A percentile compares a stretch with the other conserved stretches of the same genome.
phyloP scores from a whole-genome alignment of 163 green algal species.

The Scenedesmus sp. region DNA sequence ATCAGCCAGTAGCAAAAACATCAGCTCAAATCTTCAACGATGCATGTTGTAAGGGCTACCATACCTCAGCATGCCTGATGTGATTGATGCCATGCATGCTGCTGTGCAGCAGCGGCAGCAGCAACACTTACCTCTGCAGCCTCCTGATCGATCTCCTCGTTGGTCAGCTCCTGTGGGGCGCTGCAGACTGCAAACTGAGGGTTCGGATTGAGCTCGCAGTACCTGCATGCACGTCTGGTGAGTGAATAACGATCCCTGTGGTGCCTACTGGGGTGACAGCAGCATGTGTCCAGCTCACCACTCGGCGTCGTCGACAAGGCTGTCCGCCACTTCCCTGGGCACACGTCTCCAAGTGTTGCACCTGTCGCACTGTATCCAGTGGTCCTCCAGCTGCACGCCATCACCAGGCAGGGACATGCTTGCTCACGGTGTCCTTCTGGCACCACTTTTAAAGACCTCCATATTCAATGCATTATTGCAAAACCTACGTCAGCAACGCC shows the following conservation, averaged over 20 bases:
- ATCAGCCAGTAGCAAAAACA: neutral
- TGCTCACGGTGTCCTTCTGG: neutral
- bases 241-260: neutral
- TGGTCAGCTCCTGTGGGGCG: slow-evolving; percentile 86
- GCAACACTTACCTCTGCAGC: slow-evolving; percentile 50
- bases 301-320: slow-evolving; percentile 72
- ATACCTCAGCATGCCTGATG: slow-evolving; percentile 27
- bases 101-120: neutral
- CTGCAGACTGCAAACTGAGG: slow-evolving; percentile 77
- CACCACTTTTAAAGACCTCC: neutral
- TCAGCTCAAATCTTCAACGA: neutral
- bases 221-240: slow-evolving; percentile 68
- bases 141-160: slow-evolving; percentile 88
- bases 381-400: slow-evolving; percentile 21
- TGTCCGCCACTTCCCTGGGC: slow-evolving; percentile 62
- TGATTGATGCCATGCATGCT: neutral
- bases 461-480: neutral
- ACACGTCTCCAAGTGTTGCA: slow-evolving; percentile 91
- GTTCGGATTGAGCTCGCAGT: slow-evolving; percentile 88
- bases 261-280: slow-evolving; percentile 8
- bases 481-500: neutral
- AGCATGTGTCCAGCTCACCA: slow-evolving; percentile 70
- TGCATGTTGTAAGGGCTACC: too few species aligned
- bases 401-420: neutral
- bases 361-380: slow-evolving; percentile 89